Conservation (phyloP, 23 red algal genomes). For the Rhodosorus marinus region DNA sequence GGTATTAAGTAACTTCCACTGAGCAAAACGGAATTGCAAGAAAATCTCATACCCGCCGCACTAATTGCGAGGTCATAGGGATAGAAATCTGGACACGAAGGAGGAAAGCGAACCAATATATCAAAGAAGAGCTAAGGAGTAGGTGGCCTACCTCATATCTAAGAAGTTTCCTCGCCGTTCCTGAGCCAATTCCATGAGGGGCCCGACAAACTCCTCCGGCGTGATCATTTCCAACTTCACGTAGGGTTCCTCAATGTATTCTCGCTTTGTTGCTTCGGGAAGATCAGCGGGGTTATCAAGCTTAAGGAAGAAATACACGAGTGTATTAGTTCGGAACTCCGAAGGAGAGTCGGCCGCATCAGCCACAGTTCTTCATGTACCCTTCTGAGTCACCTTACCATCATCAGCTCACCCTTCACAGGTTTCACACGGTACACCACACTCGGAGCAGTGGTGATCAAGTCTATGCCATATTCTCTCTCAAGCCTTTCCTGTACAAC, state of each 20-base stretch:
- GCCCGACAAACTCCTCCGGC: constrained; percentile 54
- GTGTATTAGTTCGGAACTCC: constrained; percentile 3
- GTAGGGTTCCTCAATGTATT: constrained; percentile 64
- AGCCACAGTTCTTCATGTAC: constrained; percentile 13
- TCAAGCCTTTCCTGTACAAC: constrained; percentile 63
- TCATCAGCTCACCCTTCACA: background rate
- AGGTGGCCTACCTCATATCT: constrained; percentile 57
- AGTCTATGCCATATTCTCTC: constrained; percentile 42
- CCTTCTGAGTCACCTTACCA: background rate
- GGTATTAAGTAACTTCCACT: no score
- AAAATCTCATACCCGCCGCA: no score
- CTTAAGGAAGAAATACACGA: no score
- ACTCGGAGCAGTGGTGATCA: constrained; percentile 50
- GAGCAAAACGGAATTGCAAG: no score
- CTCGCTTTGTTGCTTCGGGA: background rate
- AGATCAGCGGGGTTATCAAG: background rate
- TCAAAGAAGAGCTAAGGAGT: no score
- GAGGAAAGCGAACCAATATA: no score
- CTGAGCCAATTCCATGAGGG: constrained; percentile 77
- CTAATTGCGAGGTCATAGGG: no score
- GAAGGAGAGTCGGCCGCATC: constrained; percentile 18
- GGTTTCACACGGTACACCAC: constrained; percentile 50
- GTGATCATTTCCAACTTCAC: constrained; percentile 69
- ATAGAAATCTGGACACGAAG: no score
- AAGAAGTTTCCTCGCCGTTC: constrained; percentile 55